phyloP scores from a whole-genome alignment of 768 basidiomycete genomes.

The Mycena haematopus region DNA sequence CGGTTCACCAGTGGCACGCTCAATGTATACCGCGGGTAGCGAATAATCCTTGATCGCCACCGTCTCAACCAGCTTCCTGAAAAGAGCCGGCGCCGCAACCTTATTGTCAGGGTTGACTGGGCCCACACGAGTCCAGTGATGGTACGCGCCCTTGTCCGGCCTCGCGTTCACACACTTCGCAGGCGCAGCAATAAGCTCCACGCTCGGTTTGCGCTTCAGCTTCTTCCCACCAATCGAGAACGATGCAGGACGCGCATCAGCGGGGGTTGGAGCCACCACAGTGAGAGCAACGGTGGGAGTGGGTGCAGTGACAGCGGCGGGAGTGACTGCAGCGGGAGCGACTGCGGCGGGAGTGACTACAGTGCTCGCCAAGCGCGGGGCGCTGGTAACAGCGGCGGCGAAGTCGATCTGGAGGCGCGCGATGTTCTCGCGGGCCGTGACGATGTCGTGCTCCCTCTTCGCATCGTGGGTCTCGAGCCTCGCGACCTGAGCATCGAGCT shows the following conservation, averaged over 20 bases:
- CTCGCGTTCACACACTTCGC: background rate
- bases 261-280: background rate
- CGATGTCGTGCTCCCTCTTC: background rate
- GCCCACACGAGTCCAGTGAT: background rate
- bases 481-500: background rate
- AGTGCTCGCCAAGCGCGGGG: too few species aligned
- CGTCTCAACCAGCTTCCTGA: background rate
- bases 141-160: background rate
- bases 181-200: background rate
- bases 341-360: too few species aligned
- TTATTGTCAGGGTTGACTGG: background rate
- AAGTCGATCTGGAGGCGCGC: background rate
- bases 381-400: background rate
- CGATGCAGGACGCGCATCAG: background rate
- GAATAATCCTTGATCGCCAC: background rate
- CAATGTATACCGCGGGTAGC: conserved; percentile 1
- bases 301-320: too few species aligned
- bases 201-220: background rate
- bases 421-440: conserved; percentile 1
- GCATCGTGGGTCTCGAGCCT: background rate
- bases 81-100: background rate
- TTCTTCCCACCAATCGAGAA: background rate
- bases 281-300: background rate
- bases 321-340: too few species aligned
- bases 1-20: background rate